Percentiles rank a stretch among this genome's conserved stretches.
Evolutionary conservation across 73 alveolate species (phyloP).

Genomic region (Uronychia setigera): DNA sequence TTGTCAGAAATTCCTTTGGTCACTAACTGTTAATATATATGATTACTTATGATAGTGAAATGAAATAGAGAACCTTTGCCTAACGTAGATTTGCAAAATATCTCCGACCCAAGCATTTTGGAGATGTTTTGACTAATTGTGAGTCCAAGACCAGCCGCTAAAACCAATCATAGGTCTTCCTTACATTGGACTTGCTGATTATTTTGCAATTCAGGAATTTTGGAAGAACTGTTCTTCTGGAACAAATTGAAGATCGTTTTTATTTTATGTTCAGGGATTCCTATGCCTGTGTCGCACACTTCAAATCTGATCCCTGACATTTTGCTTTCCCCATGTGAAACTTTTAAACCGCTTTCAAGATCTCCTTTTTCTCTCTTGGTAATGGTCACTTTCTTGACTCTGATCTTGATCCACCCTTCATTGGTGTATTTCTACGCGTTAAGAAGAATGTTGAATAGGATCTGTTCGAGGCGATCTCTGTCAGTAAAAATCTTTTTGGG

Average conservation of each 20-base stretch:
- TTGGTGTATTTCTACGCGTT: constrained; percentile 44
- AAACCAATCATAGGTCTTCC: neutral
- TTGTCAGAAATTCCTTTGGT: neutral
- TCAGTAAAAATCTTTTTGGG: constrained; percentile 29
- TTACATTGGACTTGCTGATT: constrained; percentile 36
- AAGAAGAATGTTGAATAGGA: constrained; percentile 22
- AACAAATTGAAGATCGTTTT: constrained; percentile 36
- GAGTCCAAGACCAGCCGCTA: constrained; percentile 55
- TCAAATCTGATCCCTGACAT: constrained; percentile 15
- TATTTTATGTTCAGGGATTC: constrained; percentile 24
- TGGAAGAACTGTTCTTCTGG: constrained; percentile 12
- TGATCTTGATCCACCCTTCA: constrained; percentile 48
- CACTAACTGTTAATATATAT: too few species aligned
- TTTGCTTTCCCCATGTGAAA: neutral
- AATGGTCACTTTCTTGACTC: constrained; percentile 11
- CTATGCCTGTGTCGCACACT: constrained; percentile 42
- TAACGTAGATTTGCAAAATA: constrained; percentile 22
- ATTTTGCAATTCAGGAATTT: constrained; percentile 6
- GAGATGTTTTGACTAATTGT: constrained; percentile 34
- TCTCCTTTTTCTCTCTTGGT: neutral
- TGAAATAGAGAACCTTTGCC: constrained; percentile 23
- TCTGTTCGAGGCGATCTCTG: constrained; percentile 34
- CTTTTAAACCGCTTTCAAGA: neutral
- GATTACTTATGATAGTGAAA: constrained; percentile 7
- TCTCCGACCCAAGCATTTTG: constrained; percentile 11